These are phyloP conservation scores for Chalciporus sphaerocephalus DNA, from an alignment of 768 basidiomycete genomes.

Conservation along the genomic window DNA sequence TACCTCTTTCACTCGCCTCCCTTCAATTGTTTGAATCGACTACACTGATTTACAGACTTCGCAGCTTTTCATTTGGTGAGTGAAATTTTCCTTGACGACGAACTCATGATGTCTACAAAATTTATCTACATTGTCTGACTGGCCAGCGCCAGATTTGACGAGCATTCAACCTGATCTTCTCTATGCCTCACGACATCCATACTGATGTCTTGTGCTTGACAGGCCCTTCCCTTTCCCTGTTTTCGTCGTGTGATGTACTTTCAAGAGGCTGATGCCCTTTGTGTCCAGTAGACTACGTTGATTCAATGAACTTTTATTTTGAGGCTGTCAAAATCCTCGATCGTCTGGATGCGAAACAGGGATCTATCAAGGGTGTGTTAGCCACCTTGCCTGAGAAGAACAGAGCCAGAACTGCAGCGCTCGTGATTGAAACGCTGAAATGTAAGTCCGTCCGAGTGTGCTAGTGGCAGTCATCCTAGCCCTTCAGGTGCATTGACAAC, in stretches of 20 bases:
- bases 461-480: background rate
- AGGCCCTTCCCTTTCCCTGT: constrained; percentile 14
- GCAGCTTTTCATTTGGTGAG: constrained; percentile 18
- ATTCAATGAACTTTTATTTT: constrained; percentile 92
- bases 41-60: no score
- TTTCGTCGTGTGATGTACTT: constrained; percentile 23
- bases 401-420: constrained; percentile 74
- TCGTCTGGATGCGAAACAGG: constrained; percentile 80
- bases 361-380: constrained; percentile 86
- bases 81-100: constrained; percentile 2
- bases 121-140: constrained; percentile 94
- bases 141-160: constrained; percentile 48
- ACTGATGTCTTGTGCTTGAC: constrained; percentile 28
- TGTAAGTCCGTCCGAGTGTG: constrained; percentile 50
- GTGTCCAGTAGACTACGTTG: constrained; percentile 26
- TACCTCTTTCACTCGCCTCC: background rate
- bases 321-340: constrained; percentile 81
- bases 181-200: constrained; percentile 7
- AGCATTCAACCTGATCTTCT: constrained; percentile 30
- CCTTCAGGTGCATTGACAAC: constrained; percentile 7
- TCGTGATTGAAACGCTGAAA: constrained; percentile 93
- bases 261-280: constrained; percentile 23
- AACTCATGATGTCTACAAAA: constrained; percentile 49
- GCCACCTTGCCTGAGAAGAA: constrained; percentile 68
- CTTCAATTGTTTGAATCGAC: background rate